Evolutionary conservation across 2,329 filamentous ascomycete genomes (phyloP).

Genomic region (Colletotrichum costaricense): DNA sequence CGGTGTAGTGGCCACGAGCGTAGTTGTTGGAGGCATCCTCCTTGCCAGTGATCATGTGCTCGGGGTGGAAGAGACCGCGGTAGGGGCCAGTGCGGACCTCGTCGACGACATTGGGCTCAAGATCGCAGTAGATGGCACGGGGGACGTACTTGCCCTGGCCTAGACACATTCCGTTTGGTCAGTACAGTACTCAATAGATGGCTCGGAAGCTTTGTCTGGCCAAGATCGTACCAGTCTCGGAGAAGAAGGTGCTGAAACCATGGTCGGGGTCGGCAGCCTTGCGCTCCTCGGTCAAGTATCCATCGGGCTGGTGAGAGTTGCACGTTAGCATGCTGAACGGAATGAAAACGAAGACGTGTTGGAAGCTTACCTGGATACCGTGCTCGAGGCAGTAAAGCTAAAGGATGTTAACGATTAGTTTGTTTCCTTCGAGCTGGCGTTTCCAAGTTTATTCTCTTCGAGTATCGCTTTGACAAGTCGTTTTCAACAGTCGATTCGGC

Average conservation of each 20-base stretch:
- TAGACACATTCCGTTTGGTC: conserved; percentile 50
- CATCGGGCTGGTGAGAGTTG: conserved; percentile 79
- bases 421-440: not conserved
- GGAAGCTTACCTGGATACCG: conserved; percentile 88
- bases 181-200: not conserved
- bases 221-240: conserved; percentile 85
- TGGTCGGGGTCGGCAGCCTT: conserved; percentile 93
- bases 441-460: not conserved
- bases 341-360: not conserved
- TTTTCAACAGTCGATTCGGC: conserved; percentile 1
- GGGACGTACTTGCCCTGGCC: conserved; percentile 99
- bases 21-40: conserved; percentile 99
- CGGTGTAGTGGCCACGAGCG: conserved; percentile 98
- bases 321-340: not conserved
- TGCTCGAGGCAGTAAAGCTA: conserved; percentile 99
- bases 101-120: conserved; percentile 99
- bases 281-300: conserved; percentile 97
- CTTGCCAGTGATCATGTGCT: conserved; percentile 99
- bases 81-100: conserved; percentile 98
- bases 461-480: not conserved
- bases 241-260: conserved; percentile 99
- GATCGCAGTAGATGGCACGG: conserved; percentile 99
- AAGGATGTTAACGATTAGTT: conserved; percentile 23
- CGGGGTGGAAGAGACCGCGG: conserved; percentile 96
- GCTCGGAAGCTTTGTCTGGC: not conserved